A percentile compares a stretch with the other conserved stretches of the same genome.
phyloP scores from a whole-genome alignment of 2,329 filamentous ascomycete species.

The Talaromyces sp. region DNA sequence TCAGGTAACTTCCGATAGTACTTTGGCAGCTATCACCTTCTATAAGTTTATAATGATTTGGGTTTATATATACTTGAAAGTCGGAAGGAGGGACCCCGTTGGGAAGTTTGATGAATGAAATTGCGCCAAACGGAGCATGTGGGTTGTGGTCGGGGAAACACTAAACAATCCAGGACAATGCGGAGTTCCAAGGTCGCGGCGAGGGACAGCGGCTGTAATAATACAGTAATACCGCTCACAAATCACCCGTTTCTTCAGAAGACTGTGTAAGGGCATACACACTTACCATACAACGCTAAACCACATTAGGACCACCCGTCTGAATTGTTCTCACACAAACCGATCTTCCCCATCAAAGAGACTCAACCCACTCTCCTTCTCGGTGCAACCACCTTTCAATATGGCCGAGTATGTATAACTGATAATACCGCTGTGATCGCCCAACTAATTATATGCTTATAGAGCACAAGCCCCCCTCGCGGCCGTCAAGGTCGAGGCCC shows the following conservation, averaged over 20 bases:
- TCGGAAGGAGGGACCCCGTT: too few species aligned
- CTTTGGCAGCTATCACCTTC: too few species aligned
- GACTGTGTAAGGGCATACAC: constrained; percentile 12
- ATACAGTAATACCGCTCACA: constrained; percentile 23
- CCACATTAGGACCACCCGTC: constrained; percentile 16
- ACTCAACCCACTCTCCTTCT: constrained; percentile 17
- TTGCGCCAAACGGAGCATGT: too few species aligned
- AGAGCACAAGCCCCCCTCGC: constrained; percentile 73
- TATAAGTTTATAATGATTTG: too few species aligned
- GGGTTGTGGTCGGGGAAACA: too few species aligned
- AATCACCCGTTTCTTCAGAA: background rate
- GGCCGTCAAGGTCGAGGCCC: constrained; percentile 89
- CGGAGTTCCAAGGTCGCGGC: constrained; percentile 7
- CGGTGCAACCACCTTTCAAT: constrained; percentile 22
- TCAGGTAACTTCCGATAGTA: background rate
- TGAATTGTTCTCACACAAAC: constrained; percentile 30
- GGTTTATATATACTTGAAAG: too few species aligned
- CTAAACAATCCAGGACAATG: background rate
- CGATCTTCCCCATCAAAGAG: constrained; percentile 21
- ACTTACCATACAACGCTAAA: constrained; percentile 18
- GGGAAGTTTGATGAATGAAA: too few species aligned
- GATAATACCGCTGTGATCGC: background rate
- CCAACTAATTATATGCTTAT: constrained; percentile 21
- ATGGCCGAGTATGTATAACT: constrained; percentile 28
- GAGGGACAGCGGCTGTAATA: constrained; percentile 10